Base-by-base conservation (phyloP, 108 stramenopile species). In the Parietichytrium sp. region DNA sequence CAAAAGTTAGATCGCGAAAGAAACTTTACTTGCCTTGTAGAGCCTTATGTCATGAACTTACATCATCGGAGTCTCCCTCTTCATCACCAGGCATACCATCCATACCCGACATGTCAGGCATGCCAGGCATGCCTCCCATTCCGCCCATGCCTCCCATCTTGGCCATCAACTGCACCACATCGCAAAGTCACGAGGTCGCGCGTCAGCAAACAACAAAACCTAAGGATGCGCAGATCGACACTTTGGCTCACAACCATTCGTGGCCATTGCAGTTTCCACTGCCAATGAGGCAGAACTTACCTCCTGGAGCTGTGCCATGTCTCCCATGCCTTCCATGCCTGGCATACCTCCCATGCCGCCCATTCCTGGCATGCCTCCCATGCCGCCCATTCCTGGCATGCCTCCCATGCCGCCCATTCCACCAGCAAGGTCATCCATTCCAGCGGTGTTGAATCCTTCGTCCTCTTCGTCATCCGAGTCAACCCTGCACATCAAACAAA, bases 401-500 rank as follows among this genome's bases (percentile, higher is more conserved):
- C 81, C 80, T 12, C 31, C 31, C 81, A 81, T 81, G 26, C 54
- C 50, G 50, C 77, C 79, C 78, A 33, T 50, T 49, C 48, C n/a
- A 54, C 6, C 85, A 51, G 47, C 85, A 54, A 87, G 85, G 3
- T 29, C 79, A 31, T 38, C 78, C 80, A 42, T 47, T 36, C 61
- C 61, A 42, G 36, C 61, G 29, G 61, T 27, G 3, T 72, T 72
- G 20, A 72, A 72, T 29, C 30, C 84, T 49, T 85, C 87, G 13
- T 87, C 87, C 36, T 86, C 87, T 51, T 87, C 87, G 30, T 87
- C 87, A n/a, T n/a, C 52, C 85, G 84, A 7, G 83, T 84, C 20
- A 30, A 86, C 38, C 80, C 79, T 82, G 82, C 81, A 84, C 86
- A 86, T 53, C 85, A 84, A 3, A 86, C 83, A 79, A 51, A 55